These are phyloP conservation scores for Benincasa hispida DNA, from an alignment of 306 rosid genomes.

Conservation along the genomic window DNA sequence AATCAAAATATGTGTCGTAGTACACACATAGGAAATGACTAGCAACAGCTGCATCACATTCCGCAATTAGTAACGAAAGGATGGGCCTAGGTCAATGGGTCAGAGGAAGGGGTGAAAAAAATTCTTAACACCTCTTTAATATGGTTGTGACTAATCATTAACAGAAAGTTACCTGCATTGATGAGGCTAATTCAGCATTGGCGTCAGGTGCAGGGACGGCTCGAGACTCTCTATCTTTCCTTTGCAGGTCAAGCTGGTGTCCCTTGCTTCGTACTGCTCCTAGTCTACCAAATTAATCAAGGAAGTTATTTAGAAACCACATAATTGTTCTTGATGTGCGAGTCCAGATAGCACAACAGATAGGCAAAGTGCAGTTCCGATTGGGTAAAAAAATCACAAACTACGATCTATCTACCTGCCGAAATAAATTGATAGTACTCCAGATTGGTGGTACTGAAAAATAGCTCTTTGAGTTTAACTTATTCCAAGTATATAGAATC, in stretches of 20 bases:
- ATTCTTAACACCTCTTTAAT: neutral
- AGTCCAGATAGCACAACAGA: neutral
- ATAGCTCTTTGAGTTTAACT: neutral
- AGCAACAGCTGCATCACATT: neutral
- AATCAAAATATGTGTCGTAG: neutral
- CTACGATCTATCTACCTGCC: neutral
- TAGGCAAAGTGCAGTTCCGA: neutral
- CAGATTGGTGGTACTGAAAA: neutral
- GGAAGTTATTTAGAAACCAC: conserved; percentile 3
- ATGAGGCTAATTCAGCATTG: conserved; percentile 82
- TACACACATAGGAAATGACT: neutral
- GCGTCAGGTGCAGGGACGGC: conserved; percentile 99
- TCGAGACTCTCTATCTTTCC: conserved; percentile 73
- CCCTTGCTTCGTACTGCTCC: conserved; percentile 79
- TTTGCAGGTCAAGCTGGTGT: conserved; percentile 63
- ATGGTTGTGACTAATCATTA: neutral
- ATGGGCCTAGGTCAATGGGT: neutral
- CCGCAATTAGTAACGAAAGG: neutral
- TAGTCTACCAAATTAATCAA: conserved; percentile 41
- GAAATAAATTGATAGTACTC: neutral
- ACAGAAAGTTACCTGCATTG: conserved; percentile 69
- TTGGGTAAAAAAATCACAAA: neutral
- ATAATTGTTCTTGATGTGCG: neutral
- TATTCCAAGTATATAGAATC: neutral
- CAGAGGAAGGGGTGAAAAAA: neutral